Conservation (phyloP, 805 yeast genomes). For the Starmera amethionina region DNA sequence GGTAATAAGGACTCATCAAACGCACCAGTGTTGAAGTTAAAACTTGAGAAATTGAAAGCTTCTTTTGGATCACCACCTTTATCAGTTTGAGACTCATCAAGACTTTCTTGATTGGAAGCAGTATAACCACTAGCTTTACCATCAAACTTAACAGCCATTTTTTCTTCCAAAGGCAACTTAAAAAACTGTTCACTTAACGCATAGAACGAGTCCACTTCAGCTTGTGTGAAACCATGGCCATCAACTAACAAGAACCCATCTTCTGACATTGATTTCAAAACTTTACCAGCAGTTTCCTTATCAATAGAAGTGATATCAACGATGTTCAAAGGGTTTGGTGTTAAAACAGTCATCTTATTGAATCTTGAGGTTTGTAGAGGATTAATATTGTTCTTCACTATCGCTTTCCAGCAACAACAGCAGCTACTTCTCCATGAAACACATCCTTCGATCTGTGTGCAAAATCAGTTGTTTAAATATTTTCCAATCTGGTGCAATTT, state of each 20-base stretch:
- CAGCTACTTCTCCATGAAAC: no score
- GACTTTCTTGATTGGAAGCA: slow-evolving; percentile 37
- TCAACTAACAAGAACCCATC: slow-evolving; percentile 55
- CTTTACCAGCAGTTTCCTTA: background rate
- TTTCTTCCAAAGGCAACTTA: slow-evolving; percentile 36
- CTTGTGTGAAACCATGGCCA: slow-evolving; percentile 45
- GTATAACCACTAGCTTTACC: slow-evolving; percentile 47
- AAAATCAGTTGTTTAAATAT: no score
- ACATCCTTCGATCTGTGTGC: no score
- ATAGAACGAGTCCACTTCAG: slow-evolving; percentile 40
- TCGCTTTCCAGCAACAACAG: no score
- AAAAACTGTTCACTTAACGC: slow-evolving; percentile 39
- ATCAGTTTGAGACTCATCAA: slow-evolving; percentile 9
- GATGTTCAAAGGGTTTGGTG: background rate
- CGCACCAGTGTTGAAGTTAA: slow-evolving; percentile 37
- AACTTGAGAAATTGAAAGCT: slow-evolving; percentile 52
- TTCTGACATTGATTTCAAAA: slow-evolving; percentile 40
- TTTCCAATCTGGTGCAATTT: no score
- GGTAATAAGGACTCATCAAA: slow-evolving; percentile 34
- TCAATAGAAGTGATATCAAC: background rate
- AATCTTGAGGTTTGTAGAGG: no score
- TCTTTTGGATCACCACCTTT: slow-evolving; percentile 52
- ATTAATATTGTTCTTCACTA: no score
- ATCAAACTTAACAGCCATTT: slow-evolving; percentile 37
- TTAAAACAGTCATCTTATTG: no score